Evolutionary conservation across 2,329 filamentous ascomycete genomes (phyloP).

Genomic region (Penicillium sp.): DNA sequence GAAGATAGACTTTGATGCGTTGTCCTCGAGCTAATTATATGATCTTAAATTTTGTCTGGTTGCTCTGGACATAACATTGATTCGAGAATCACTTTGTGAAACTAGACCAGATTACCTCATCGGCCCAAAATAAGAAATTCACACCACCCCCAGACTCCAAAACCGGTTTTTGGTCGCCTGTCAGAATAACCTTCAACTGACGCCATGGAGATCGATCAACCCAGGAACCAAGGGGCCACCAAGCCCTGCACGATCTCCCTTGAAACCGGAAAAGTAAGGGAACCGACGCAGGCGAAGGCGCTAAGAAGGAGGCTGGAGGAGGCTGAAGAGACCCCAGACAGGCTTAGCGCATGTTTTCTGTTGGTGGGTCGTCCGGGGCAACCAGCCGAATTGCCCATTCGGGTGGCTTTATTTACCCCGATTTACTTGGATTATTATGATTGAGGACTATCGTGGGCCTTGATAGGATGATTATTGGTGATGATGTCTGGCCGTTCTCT

Average conservation of each 20-base stretch:
- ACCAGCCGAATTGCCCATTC: conserved; percentile 10
- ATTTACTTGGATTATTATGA: neutral
- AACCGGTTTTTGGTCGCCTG: conserved; percentile 4
- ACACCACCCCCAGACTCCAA: neutral
- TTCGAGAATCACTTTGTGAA: too few relatives aligned
- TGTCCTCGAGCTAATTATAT: too few relatives aligned
- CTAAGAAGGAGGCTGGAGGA: conserved; percentile 2
- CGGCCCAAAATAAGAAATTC: neutral
- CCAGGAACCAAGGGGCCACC: neutral
- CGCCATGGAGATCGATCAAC: conserved; percentile 2
- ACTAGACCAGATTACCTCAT: neutral
- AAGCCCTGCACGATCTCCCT: neutral
- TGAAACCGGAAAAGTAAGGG: neutral
- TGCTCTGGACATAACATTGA: too few relatives aligned
- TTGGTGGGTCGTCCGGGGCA: conserved; percentile 23
- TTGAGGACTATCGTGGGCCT: neutral
- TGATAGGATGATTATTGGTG: neutral
- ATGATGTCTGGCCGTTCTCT: neutral
- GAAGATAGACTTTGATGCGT: neutral
- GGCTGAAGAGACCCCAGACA: neutral
- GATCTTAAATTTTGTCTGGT: too few relatives aligned
- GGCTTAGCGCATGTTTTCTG: neutral
- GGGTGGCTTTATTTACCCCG: conserved; percentile 18
- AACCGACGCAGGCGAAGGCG: neutral
- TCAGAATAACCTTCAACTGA: conserved; percentile 10